phyloP scores from a whole-genome alignment of 148 eudicot species.

The Euryodendron excelsum region DNA sequence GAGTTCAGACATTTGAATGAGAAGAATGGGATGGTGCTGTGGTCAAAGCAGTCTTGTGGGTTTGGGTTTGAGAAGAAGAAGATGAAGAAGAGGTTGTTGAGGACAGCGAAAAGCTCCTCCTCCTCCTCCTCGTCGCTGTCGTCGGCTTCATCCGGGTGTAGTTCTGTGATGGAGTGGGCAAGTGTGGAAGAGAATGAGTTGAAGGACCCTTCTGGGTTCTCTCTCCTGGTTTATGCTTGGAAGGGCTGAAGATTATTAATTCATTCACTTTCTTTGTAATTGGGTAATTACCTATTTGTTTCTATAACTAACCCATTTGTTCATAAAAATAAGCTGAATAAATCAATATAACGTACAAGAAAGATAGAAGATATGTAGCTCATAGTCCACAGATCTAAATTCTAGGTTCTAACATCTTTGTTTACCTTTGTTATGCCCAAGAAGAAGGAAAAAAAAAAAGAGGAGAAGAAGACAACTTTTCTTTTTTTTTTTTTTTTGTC shows the following conservation, averaged over 20 bases:
- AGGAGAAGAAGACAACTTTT: no score
- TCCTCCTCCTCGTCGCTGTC: slow-evolving; percentile 63
- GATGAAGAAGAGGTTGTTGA: slow-evolving; percentile 46
- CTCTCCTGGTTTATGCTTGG: slow-evolving; percentile 85
- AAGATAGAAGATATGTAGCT: no score
- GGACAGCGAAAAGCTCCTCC: slow-evolving; percentile 45
- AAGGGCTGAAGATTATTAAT: slow-evolving; percentile 39
- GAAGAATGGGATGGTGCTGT: slow-evolving; percentile 13
- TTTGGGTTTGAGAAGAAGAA: slow-evolving; percentile 55
- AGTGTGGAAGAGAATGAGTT: slow-evolving; percentile 76
- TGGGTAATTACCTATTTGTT: no score
- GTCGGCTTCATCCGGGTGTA: slow-evolving; percentile 59
- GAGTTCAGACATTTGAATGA: background rate
- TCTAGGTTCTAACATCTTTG: no score
- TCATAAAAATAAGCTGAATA: slow-evolving; percentile 16
- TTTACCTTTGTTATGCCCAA: no score
- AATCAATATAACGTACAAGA: no score
- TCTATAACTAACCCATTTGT: slow-evolving; percentile 20
- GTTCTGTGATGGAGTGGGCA: slow-evolving; percentile 85
- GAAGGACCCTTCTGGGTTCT: slow-evolving; percentile 69
- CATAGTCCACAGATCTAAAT: no score
- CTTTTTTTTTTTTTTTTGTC: background rate
- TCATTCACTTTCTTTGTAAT: no score
- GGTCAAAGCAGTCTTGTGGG: slow-evolving; percentile 56
- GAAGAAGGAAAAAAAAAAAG: background rate